Percentiles rank a stretch among this genome's conserved stretches.
These are phyloP conservation scores for Solanum pennellii DNA, from an alignment of 257 asterid species.

Conservation along the genomic window DNA sequence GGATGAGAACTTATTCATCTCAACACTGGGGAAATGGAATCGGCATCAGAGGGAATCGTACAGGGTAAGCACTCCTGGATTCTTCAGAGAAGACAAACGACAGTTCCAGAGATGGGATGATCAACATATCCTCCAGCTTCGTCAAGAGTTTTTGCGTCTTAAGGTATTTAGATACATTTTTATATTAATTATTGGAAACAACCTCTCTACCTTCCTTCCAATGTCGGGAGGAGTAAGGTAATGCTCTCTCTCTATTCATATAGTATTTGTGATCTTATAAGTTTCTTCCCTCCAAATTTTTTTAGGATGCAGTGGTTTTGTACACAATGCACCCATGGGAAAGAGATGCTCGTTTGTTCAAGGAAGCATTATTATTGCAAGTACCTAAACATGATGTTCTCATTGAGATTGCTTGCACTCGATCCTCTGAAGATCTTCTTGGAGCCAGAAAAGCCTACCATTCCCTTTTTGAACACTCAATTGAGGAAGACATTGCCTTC, in stretches of 20 bases:
- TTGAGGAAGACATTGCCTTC: constrained; percentile 72
- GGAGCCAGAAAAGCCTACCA: constrained; percentile 86
- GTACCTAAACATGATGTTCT: constrained; percentile 34
- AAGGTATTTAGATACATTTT: constrained; percentile 35
- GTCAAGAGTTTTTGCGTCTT: constrained; percentile 68
- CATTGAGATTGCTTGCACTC: constrained; percentile 53
- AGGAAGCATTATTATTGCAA: constrained; percentile 27
- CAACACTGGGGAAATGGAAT: constrained; percentile 57
- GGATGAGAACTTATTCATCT: constrained; percentile 60
- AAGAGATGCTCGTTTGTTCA: constrained; percentile 67
- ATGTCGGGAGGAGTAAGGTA: background rate
- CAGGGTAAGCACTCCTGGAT: constrained; percentile 44
- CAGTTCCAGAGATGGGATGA: constrained; percentile 72
- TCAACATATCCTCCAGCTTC: constrained; percentile 52
- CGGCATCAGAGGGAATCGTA: constrained; percentile 48
- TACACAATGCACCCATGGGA: constrained; percentile 97
- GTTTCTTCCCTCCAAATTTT: background rate
- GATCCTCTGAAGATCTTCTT: constrained; percentile 59
- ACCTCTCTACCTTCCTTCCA: background rate
- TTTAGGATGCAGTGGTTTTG: constrained; percentile 64
- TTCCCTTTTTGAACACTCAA: constrained; percentile 61
- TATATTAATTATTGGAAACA: too few species aligned
- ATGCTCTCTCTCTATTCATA: too few species aligned
- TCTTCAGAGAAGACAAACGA: constrained; percentile 69
- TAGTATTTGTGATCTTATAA: background rate